These are phyloP conservation scores for Globisporangium ultimum DNA, from an alignment of 352 stramenopile genomes.

Conservation along the genomic window DNA sequence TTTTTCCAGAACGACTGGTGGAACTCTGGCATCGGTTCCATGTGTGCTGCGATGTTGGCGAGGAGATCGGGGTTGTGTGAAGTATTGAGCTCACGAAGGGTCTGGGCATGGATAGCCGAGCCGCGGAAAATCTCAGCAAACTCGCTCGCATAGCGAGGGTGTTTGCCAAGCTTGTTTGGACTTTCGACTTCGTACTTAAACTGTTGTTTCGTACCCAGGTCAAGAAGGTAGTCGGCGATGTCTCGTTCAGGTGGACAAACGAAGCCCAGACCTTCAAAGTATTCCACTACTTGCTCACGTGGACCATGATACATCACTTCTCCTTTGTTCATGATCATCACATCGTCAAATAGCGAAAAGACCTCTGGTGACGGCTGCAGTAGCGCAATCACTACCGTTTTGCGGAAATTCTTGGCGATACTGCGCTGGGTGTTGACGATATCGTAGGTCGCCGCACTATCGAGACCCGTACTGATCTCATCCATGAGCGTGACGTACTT, in stretches of 20 bases:
- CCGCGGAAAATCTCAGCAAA: slow-evolving; percentile 27
- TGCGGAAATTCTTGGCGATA: slow-evolving; percentile 42
- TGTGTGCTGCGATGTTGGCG: slow-evolving; percentile 23
- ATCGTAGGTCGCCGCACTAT: slow-evolving; percentile 52
- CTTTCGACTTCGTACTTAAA: slow-evolving; percentile 4
- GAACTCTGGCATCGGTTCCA: slow-evolving; percentile 38
- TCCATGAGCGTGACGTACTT: slow-evolving; percentile 74
- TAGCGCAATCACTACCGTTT: slow-evolving; percentile 67
- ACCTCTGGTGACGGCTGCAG: slow-evolving; percentile 69
- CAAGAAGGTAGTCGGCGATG: slow-evolving; percentile 23
- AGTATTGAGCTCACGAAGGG: slow-evolving; percentile 23
- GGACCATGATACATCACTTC: slow-evolving; percentile 38
- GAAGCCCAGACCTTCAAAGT: slow-evolving; percentile 63
- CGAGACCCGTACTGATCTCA: slow-evolving; percentile 58
- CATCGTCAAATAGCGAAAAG: slow-evolving; percentile 48
- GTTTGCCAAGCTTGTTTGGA: slow-evolving; percentile 15
- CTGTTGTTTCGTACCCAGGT: slow-evolving; percentile 9
- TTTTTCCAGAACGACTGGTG: slow-evolving; percentile 36
- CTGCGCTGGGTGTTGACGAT: slow-evolving; percentile 49
- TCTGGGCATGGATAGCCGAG: slow-evolving; percentile 31
- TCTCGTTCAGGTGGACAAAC: slow-evolving; percentile 23
- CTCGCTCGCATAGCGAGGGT: slow-evolving; percentile 19
- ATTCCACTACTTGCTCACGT: slow-evolving; percentile 42
- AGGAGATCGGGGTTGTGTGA: slow-evolving; percentile 23
- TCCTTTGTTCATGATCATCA: slow-evolving; percentile 43